Conservation (phyloP, 495 filamentous ascomycete species). For the Hypoxylon cercidicola region DNA sequence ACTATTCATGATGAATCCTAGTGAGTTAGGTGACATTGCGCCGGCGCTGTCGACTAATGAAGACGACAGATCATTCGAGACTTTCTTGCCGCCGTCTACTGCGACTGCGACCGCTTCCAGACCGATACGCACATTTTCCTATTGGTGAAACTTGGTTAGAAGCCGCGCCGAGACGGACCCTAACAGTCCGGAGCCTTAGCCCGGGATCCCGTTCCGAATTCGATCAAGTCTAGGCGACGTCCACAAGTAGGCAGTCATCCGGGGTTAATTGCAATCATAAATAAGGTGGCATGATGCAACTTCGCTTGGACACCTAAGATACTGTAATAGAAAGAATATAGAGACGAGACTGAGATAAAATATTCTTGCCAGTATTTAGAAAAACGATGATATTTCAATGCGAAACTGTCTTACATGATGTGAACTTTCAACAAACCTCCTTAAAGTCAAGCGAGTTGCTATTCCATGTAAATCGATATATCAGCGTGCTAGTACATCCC, state of each 20-base stretch:
- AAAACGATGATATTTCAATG: too few relatives aligned
- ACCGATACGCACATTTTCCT: not conserved
- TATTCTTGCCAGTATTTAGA: too few relatives aligned
- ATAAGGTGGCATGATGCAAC: too few relatives aligned
- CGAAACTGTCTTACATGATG: too few relatives aligned
- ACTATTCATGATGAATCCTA: not conserved
- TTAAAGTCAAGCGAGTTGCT: too few relatives aligned
- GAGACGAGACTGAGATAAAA: too few relatives aligned
- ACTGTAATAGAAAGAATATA: too few relatives aligned
- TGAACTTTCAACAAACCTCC: too few relatives aligned
- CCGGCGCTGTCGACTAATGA: not conserved
- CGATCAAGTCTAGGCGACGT: not conserved
- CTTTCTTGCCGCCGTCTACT: too few relatives aligned
- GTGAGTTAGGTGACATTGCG: not conserved
- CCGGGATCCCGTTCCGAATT: not conserved
- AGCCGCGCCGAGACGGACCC: constrained; percentile 7
- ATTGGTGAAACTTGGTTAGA: constrained; percentile 1
- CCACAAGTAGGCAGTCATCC: not conserved
- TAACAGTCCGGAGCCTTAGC: constrained; percentile 1
- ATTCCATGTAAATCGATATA: too few relatives aligned
- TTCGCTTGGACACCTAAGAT: too few relatives aligned
- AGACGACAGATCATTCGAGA: constrained; percentile 1
- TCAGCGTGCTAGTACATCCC: too few relatives aligned
- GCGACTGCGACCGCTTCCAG: not conserved
- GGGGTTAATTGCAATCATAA: not conserved